Evolutionary conservation across 2,329 filamentous ascomycete species (phyloP), one percentile per base, ranked within the genome.

Genomic region (Beauveria rudraprayagi): DNA sequence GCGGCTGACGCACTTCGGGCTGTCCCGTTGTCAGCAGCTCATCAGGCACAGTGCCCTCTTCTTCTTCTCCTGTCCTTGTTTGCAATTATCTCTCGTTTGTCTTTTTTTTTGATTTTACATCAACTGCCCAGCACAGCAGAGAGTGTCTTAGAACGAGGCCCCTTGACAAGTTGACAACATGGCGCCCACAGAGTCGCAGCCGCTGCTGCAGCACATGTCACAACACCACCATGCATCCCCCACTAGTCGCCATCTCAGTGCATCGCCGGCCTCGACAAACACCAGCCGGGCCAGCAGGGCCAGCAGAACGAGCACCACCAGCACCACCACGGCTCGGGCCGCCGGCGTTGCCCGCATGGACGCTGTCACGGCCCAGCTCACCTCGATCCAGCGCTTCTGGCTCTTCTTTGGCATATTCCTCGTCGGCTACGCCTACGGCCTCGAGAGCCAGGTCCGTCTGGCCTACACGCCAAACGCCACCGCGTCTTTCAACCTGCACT

Each of bases 371-470:
- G 71, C 73, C 3, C 75, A 78, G 46, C 74, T 85, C 19, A 78
- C 76, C 0, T 62, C 70, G 0, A 62, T 68, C 3, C 78, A 85
- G 65, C 78, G 81, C 1, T 66, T 78, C 16, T 75, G 77, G 63
- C 74, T 87, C 53, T 85, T 86, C 65, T 66, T 78, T 34, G 77
- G 80, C 26, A 77, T 86, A 59, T 86, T 87, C 67, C 66, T 87
- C 22, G 75, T 86, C 52, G 80, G 82, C 2, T 87, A 84, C 67
- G 81, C 81, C 6, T 86, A 86, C 66, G 81, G 82, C 0, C 72
- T 86, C 30, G 82, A 85, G 67, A 77, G 77, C 28, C 78, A 76
- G 8, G 75, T 84, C 34, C 77, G 83, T 2, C 73, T 71, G 16
- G 76, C 77, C 1, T 85, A 83, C 66, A 80, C 82, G 73, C 78